These are phyloP conservation scores for Apostasia ramifera DNA, from an alignment of 106 monocot species.

Conservation along the genomic window DNA sequence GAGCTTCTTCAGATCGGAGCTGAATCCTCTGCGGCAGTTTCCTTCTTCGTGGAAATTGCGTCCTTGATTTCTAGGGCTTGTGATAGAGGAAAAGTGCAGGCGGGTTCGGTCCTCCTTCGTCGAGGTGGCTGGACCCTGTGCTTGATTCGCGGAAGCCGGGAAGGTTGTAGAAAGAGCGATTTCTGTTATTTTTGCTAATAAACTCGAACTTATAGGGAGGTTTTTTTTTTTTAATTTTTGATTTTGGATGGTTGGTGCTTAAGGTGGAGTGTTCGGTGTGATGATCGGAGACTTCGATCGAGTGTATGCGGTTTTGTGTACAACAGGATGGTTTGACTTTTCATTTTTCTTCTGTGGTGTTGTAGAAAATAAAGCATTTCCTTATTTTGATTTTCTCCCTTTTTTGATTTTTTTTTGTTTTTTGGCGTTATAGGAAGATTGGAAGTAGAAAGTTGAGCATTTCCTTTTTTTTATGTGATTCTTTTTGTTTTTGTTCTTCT, in stretches of 20 bases:
- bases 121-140: neutral
- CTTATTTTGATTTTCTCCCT: neutral
- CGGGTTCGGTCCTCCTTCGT: neutral
- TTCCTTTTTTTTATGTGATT: neutral
- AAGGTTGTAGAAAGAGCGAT: neutral
- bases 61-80: constrained; percentile 2
- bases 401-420: neutral
- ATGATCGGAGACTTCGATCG: neutral
- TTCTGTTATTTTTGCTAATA: neutral
- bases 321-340: neutral
- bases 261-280: neutral
- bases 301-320: neutral
- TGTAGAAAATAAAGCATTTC: neutral
- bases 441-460: neutral
- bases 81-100: neutral
- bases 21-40: neutral
- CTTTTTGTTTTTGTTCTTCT: neutral
- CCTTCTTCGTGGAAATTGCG: neutral
- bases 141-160: constrained; percentile 3
- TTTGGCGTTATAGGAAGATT: neutral
- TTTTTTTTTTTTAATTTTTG: neutral
- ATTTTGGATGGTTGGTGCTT: neutral
- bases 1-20: neutral
- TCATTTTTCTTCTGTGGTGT: neutral
- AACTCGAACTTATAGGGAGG: neutral